Percentiles rank a stretch among this genome's conserved stretches.
Conservation (phyloP, 1,284 basidiomycete genomes). For the Heliocybe sulcata region DNA sequence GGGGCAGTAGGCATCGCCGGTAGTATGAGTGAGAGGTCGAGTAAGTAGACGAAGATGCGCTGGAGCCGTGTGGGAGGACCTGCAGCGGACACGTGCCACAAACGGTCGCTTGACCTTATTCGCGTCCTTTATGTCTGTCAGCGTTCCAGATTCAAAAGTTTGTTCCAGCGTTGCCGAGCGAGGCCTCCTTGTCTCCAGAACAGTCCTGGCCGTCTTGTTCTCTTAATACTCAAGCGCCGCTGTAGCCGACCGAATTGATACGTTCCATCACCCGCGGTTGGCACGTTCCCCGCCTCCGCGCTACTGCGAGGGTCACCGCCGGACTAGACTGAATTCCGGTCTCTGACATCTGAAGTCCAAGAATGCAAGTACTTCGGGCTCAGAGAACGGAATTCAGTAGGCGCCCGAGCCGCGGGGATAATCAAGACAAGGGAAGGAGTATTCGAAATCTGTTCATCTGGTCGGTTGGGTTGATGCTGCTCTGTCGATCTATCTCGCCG, state of each 20-base stretch:
- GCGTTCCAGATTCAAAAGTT: neutral
- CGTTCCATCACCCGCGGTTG: neutral
- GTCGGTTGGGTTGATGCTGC: no score
- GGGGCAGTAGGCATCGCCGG: neutral
- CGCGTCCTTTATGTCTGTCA: neutral
- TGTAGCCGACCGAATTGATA: neutral
- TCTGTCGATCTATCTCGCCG: no score
- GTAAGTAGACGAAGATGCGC: neutral
- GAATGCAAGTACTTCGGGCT: neutral
- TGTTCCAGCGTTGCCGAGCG: neutral
- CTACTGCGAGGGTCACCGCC: no score
- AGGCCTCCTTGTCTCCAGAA: neutral
- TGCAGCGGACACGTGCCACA: neutral
- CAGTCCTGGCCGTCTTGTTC: neutral
- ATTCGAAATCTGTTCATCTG: no score
- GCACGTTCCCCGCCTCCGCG: no score
- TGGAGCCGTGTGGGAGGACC: neutral
- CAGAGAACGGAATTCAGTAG: neutral
- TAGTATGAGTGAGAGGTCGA: neutral
- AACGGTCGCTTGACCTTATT: neutral
- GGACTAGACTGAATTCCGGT: neutral
- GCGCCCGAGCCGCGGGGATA: neutral
- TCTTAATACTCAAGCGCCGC: neutral
- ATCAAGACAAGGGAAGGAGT: no score
- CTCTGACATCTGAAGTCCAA: neutral